phyloP scores from a whole-genome alignment of 1,284 basidiomycete genomes.

The Ceratobasidium sp. region DNA sequence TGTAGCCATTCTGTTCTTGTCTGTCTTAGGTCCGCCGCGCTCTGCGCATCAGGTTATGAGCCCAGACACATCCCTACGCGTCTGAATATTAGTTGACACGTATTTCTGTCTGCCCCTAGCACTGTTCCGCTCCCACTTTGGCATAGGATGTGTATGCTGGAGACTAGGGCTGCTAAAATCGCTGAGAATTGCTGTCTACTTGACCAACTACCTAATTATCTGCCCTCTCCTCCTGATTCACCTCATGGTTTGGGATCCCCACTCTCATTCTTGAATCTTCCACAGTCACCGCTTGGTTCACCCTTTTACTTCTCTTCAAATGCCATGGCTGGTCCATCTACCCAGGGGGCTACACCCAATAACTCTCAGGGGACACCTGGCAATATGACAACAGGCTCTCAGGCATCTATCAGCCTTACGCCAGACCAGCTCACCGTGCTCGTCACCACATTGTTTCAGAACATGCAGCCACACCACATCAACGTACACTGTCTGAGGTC shows the following conservation, averaged over 20 bases:
- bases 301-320: not conserved
- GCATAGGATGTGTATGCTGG: not conserved
- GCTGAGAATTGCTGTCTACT: not conserved
- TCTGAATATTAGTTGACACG: too few relatives aligned
- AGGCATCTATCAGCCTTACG: not conserved
- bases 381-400: not conserved
- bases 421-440: not conserved
- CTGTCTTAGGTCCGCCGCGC: too few relatives aligned
- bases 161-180: not conserved
- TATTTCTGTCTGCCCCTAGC: too few relatives aligned
- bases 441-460: not conserved
- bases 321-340: not conserved
- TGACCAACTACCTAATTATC: not conserved
- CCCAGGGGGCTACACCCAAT: not conserved
- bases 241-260: not conserved
- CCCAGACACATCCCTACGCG: too few relatives aligned
- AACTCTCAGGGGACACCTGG: not conserved
- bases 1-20: too few relatives aligned
- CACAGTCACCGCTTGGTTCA: not conserved
- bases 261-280: not conserved
- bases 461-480: not conserved
- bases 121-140: too few relatives aligned
- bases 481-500: not conserved
- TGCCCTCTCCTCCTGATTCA: not conserved
- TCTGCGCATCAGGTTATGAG: too few relatives aligned